Conservation (phyloP, 1,284 basidiomycete genomes). For the Pascua guehoae region DNA sequence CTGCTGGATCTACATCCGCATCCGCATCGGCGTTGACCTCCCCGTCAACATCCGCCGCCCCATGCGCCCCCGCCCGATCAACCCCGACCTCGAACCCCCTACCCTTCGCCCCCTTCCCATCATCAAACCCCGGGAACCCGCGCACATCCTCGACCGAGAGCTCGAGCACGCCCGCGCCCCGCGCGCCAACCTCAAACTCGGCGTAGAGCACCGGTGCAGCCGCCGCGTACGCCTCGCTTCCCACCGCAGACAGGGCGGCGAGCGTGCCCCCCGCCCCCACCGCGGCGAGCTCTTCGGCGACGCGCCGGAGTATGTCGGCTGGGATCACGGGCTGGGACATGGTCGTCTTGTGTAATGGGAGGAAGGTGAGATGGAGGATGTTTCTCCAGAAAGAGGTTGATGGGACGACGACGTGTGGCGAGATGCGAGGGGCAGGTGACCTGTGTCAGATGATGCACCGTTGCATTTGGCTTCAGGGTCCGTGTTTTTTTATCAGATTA, state of each 20-base stretch:
- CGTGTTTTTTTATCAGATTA: too few relatives aligned
- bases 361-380: too few relatives aligned
- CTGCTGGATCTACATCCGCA: not conserved
- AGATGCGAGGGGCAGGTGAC: too few relatives aligned
- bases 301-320: constrained; percentile 22
- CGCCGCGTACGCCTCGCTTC: constrained; percentile 20
- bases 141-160: not conserved
- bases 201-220: constrained; percentile 22
- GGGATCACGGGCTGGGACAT: not conserved
- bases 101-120: too few relatives aligned
- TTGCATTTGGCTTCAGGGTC: too few relatives aligned
- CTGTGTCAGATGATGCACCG: too few relatives aligned
- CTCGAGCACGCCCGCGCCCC: not conserved
- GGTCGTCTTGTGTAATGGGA: too few relatives aligned
- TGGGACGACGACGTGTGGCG: too few relatives aligned
- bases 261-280: constrained; percentile 9
- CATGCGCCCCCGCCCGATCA: too few relatives aligned
- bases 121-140: not conserved
- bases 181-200: constrained; percentile 5
- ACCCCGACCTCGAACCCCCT: too few relatives aligned
- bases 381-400: too few relatives aligned
- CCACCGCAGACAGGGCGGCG: constrained; percentile 12
- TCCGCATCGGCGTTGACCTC: not conserved
- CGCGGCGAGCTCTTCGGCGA: constrained; percentile 17
- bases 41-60: too few relatives aligned